Evolutionary conservation across 306 rosid genomes (phyloP).

Genomic region (Coriaria nepalensis): DNA sequence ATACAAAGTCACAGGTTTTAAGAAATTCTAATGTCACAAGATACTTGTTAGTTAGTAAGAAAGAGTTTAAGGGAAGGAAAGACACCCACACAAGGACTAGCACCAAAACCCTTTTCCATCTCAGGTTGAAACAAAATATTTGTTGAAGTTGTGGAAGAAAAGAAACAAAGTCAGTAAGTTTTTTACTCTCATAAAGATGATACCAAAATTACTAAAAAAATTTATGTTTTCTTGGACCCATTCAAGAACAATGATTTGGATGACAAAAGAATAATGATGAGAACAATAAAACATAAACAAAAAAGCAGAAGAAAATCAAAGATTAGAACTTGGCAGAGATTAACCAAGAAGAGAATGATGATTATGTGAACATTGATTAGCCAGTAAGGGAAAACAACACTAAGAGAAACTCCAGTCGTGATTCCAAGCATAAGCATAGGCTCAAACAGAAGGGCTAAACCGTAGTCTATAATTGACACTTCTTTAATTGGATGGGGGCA

Average conservation of each 20-base stretch:
- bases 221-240: too few relatives aligned
- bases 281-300: neutral
- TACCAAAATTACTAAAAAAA: neutral
- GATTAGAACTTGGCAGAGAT: too few relatives aligned
- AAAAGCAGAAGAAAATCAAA: too few relatives aligned
- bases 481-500: slow-evolving; percentile 71
- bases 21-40: too few relatives aligned
- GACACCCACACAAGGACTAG: slow-evolving; percentile 44
- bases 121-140: slow-evolving; percentile 48
- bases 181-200: neutral
- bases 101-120: slow-evolving; percentile 47
- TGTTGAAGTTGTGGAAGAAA: slow-evolving; percentile 27
- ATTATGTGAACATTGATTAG: slow-evolving; percentile 79
- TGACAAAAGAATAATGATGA: too few relatives aligned
- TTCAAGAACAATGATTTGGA: neutral
- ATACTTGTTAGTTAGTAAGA: too few relatives aligned
- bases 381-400: slow-evolving; percentile 95
- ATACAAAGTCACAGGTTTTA: too few relatives aligned
- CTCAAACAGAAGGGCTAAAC: slow-evolving; percentile 73
- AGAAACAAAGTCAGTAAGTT: neutral
- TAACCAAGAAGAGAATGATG: slow-evolving; percentile 72
- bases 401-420: slow-evolving; percentile 71
- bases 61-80: too few relatives aligned
- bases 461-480: slow-evolving; percentile 76
- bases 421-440: slow-evolving; percentile 96